phyloP scores from a whole-genome alignment of 2,329 filamentous ascomycete species.

The Ambrosiella xylebori region DNA sequence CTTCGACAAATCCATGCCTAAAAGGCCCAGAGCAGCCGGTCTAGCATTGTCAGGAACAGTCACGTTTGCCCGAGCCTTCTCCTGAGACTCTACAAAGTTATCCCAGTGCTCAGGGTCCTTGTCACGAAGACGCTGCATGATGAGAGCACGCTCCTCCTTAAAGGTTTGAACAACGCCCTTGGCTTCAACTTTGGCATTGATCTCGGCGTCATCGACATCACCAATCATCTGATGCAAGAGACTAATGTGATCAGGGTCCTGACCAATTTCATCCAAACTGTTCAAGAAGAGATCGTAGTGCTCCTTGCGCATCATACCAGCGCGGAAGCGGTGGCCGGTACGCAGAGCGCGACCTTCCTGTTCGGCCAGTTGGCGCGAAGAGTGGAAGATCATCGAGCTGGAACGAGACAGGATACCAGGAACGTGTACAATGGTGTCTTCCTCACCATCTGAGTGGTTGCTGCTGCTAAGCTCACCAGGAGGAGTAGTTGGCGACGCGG shows the following conservation, averaged over 20 bases:
- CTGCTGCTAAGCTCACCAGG: conserved; percentile 21
- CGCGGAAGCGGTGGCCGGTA: conserved; percentile 38
- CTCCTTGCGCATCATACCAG: conserved; percentile 33
- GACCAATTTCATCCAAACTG: conserved; percentile 31
- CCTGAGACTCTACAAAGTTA: conserved; percentile 42
- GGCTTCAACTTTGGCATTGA: conserved; percentile 34
- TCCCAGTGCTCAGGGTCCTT: conserved; percentile 51
- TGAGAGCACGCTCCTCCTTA: conserved; percentile 35
- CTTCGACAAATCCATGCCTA: background rate
- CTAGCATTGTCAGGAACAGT: conserved; percentile 18
- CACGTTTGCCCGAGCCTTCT: conserved; percentile 39
- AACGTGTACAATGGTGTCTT: conserved; percentile 29
- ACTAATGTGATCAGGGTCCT: conserved; percentile 32
- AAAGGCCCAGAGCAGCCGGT: conserved; percentile 13
- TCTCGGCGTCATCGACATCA: conserved; percentile 41
- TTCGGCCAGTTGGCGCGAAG: conserved; percentile 34
- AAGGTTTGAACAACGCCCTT: conserved; percentile 46
- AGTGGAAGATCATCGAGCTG: conserved; percentile 33
- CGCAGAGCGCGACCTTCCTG: conserved; percentile 41
- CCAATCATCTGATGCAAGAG: conserved; percentile 46
- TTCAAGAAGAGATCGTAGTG: conserved; percentile 32
- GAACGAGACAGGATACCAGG: conserved; percentile 28
- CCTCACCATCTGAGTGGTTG: conserved; percentile 30
- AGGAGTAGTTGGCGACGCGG: conserved; percentile 16
- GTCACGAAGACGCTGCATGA: conserved; percentile 33